Evolutionary conservation across 345 rosid species (phyloP), one percentile per base, ranked within the genome.

Genomic region (Brassica juncea): DNA sequence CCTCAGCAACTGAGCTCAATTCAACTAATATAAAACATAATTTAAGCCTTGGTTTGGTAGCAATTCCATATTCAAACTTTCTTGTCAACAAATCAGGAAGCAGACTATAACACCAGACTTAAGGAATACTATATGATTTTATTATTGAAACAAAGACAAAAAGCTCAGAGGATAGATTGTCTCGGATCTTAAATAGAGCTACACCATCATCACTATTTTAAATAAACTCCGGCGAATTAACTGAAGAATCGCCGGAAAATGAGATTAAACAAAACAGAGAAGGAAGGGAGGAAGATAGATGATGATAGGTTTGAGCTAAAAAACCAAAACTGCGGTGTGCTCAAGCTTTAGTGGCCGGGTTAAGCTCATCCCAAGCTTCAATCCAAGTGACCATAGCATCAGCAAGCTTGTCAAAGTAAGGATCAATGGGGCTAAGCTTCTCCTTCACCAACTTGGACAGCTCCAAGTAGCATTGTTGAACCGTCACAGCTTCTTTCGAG

Each of bases 331-430:
- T 81, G 80, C 9, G 71, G 75, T 68, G 76, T 70, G 73, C 76
- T 81, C 80, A 81, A 81, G 80, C 83, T 57, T 75, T 75, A 5
- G 77, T 15, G n/a, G 83, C 64, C 66, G 92, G 92, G 91, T 92
- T 92, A 81, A 90, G 89, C 81, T 92, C 97, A 70, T 90, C 96
- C 97, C 97, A 92, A 8, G 96, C 96, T 64, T 89, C 97, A 10
- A 92, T 86, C 97, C 97, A 92, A 27, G 96, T 90, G 66, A 89
- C 88, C 97, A 92, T 92, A 73, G 96, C 91, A 59, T 92, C 96
- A 0, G 90, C 94, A 34, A 92, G 88, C 89, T 89, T 90, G 86
- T 61, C 83, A 67, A 92, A 92, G 90, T 92, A 92, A 1, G 89
- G 94, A 54, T 92, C 97, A 15, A 92, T 73, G 74, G 83, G 80